Base-by-base conservation (phyloP, 441 rosid species). In the Populus tomentosa region DNA sequence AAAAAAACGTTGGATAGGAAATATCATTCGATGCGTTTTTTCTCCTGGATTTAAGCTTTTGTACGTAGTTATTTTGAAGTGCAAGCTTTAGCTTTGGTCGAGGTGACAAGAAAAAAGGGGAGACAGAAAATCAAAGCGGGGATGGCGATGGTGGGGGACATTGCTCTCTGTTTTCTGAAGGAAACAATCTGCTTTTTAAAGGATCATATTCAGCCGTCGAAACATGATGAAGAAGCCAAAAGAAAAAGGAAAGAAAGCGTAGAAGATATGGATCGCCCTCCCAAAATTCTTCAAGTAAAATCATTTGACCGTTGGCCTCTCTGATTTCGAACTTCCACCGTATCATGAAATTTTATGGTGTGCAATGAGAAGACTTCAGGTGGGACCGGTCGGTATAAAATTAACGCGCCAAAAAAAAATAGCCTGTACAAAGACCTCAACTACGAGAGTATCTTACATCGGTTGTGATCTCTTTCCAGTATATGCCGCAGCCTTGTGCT, bases 91-190 rank as follows among this genome's bases (percentile, higher is more conserved):
- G 75, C 67, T 70, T 64, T 46, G 70, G 28, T 46, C 30, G 23
- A 42, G 46, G 70, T 53, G 28, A 1, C 59, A 50, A 50, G 59
- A 50, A 50, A 50, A 10, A 10, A 20, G 38, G 21, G 70, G 82
- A 23, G 80, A 76, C 79, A 80, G 38, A 35, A 76, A 73, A 80
- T 80, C 74, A 70, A 72, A 72, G 74, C 68, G 77, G 77, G 82
- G 80, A 67, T 56, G 56, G 53, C 69, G 10, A 10, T 13, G 42
- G 46, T 3, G 30, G 26, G 59, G 14, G 59, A 16, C 50, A 42
- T 2, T n/a, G 40, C 8, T 4, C 71, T 30, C 56, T 73, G 46
- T 24, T 50, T 24, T 50, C 24, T 50, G 71, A 73, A 77, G 75
- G 53, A 77, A 73, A 23, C 74, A 71, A 46, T 72, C 10, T 69